Evolutionary conservation across 1,139 yeast genomes (phyloP), one percentile per base, ranked within the genome.

Genomic region (Saccharomyces hybrid): DNA sequence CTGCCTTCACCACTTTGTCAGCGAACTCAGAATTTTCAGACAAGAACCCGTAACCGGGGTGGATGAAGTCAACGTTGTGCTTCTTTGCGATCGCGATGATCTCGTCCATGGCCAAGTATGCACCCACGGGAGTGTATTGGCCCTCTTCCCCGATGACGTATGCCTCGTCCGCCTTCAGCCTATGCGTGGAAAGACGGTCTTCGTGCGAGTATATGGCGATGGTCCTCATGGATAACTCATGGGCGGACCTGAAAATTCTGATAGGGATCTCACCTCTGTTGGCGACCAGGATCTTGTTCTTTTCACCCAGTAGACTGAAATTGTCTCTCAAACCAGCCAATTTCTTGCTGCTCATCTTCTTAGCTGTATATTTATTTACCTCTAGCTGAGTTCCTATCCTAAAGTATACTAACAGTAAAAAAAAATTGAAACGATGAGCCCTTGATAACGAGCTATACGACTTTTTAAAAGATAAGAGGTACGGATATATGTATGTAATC

Each of bases 131-230:
- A 2, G 96, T 82, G 72, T 67, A 93, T 73, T 93, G 87, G 60
- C 96, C 96, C 66, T 84, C 83, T 61, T 81, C 81, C 54, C 99
- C 99, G 69, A 95, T 88, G 58, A 84, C 95, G 68, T 93, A 93
- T 42, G 95, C 88, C 73, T 88, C 96, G 70, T 88, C 96, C 11
- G 96, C 95, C 73, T 88, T 88, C 68, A 90, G 78, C 68, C 98
- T 80, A 75, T 93, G 99, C 91, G 90, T 89, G 27, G 96, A 87
- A 67, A 95, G 78, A 62, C 96, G 78, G 73, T 93, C 99, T 73
- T 93, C 98, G 71, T 91, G 96, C 49, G 98, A 91, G 72, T 90
- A 95, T 68, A 95, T 86, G 52, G 99, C 99, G 54, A 93, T 98
- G 0, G 99, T 93, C 69, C 88, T 91, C 96, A 95, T 89, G 47